Evolutionary conservation across 305 asterid genomes (phyloP).

Genomic region (Rubia tinctorum): DNA sequence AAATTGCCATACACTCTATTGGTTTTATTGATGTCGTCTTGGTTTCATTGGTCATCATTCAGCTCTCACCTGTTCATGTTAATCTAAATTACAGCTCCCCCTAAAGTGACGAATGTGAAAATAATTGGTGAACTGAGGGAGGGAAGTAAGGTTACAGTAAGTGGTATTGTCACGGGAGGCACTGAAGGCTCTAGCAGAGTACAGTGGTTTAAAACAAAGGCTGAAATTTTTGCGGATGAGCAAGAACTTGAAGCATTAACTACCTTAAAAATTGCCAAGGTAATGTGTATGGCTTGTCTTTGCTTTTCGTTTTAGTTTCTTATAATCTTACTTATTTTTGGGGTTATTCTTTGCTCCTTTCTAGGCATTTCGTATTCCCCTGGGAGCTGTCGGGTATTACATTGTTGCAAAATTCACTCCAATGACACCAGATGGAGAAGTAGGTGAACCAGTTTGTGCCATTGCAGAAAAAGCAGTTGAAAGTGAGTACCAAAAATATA

Average conservation of each 20-base stretch:
- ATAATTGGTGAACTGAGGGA: conserved; percentile 95
- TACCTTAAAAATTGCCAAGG: conserved; percentile 94
- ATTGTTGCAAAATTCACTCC: conserved; percentile 89
- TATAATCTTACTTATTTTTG: not conserved
- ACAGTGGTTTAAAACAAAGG: conserved; percentile 93
- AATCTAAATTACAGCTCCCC: conserved; percentile 72
- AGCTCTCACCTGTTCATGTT: conserved; percentile 14
- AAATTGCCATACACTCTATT: not conserved
- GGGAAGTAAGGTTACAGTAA: conserved; percentile 90
- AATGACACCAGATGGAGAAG: conserved; percentile 98
- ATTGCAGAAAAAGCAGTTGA: conserved; percentile 68
- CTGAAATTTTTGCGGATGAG: conserved; percentile 67
- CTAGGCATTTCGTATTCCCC: conserved; percentile 89
- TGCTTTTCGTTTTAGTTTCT: not conserved
- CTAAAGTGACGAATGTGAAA: conserved; percentile 76
- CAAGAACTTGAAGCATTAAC: conserved; percentile 73
- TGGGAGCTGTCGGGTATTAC: conserved; percentile 92
- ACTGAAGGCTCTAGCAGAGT: conserved; percentile 99
- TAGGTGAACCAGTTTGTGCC: conserved; percentile 89
- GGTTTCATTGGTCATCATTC: not conserved
- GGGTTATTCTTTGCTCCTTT: conserved; percentile 16
- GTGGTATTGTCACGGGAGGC: conserved; percentile 97
- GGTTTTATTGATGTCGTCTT: not conserved
- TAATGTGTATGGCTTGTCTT: conserved; percentile 24
- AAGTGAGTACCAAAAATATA: conserved; percentile 49